Percentiles rank a stretch among this genome's conserved stretches.
Evolutionary conservation across 768 basidiomycete genomes (phyloP).

Genomic region (Boletus pseudopeckii): DNA sequence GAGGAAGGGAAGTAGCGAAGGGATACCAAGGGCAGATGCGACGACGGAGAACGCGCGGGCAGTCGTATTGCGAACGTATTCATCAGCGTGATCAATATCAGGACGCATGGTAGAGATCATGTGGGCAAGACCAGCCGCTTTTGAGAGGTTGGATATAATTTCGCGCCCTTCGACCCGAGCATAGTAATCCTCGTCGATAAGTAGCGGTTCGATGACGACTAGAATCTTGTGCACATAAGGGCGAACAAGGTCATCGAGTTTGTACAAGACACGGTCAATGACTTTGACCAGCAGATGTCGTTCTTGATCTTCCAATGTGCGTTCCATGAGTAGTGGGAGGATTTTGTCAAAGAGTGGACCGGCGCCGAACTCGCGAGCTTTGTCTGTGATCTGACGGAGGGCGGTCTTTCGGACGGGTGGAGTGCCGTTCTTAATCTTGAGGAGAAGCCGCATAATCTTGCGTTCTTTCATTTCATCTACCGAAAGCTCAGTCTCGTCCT

Average conservation of each 20-base stretch:
- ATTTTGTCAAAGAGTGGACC: slow-evolving; percentile 99
- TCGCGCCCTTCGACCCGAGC: slow-evolving; percentile 97
- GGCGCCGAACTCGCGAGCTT: slow-evolving; percentile 97
- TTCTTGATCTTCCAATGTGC: slow-evolving; percentile 96
- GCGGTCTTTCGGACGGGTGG: slow-evolving; percentile 98
- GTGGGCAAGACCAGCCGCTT: slow-evolving; percentile 97
- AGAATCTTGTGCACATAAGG: slow-evolving; percentile 99
- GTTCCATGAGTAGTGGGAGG: slow-evolving; percentile 95
- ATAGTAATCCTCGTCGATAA: slow-evolving; percentile 98
- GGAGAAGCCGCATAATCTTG: slow-evolving; percentile 95
- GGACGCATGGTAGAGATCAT: slow-evolving; percentile 99
- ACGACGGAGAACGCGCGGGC: slow-evolving; percentile 99
- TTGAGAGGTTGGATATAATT: slow-evolving; percentile 98
- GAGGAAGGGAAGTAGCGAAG: slow-evolving; percentile 94
- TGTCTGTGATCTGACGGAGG: slow-evolving; percentile 96
- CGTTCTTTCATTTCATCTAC: slow-evolving; percentile 99
- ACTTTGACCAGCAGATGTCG: slow-evolving; percentile 98
- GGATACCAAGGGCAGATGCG: slow-evolving; percentile 97
- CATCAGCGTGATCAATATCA: slow-evolving; percentile 98
- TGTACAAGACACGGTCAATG: slow-evolving; percentile 98
- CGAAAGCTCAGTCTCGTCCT: slow-evolving; percentile 87
- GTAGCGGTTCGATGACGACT: slow-evolving; percentile 97
- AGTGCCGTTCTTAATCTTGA: slow-evolving; percentile 99
- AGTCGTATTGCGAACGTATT: slow-evolving; percentile 98
- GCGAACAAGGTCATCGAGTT: slow-evolving; percentile 96